Evolutionary conservation across 23 red algal species (phyloP).

Genomic region (Pyropia haitanensis): DNA sequence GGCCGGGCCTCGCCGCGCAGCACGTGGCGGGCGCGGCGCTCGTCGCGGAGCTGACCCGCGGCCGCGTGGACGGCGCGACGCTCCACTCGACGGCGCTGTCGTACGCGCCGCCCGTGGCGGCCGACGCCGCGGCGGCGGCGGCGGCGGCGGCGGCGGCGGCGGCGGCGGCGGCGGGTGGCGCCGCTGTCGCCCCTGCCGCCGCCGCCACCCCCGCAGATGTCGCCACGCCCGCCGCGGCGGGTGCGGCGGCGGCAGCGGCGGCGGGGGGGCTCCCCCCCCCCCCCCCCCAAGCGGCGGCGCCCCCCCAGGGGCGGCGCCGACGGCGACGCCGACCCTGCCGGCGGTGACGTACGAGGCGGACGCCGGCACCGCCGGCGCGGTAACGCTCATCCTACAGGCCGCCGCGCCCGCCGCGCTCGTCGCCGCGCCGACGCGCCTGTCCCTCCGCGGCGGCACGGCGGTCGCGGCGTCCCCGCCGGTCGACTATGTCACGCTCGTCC

Average conservation of each 20-base stretch:
- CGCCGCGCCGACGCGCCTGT: background rate
- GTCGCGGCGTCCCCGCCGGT: conserved; percentile 9
- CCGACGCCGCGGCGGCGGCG: no score
- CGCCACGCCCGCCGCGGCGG: no score
- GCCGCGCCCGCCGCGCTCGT: conserved; percentile 16
- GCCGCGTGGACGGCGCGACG: background rate
- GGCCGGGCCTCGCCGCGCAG: conserved; percentile 21
- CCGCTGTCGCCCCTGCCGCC: no score
- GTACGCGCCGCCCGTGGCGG: background rate
- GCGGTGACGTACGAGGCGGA: conserved; percentile 6
- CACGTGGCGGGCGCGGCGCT: conserved; percentile 13
- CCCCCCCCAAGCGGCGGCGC: background rate
- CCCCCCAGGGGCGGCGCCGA: background rate
- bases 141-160: no score
- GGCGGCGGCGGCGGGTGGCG: no score
- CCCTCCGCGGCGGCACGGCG: conserved; percentile 23
- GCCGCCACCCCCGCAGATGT: no score
- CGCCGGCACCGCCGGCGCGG: conserved; percentile 20
- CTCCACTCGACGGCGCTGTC: conserved; percentile 5
- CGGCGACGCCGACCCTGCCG: background rate
- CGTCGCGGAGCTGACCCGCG: conserved; percentile 20
- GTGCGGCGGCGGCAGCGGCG: no score
- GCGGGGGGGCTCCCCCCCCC: no score
- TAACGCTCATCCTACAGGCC: conserved; percentile 32
- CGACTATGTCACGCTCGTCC: conserved; percentile 37